Conservation (phyloP, 2,329 filamentous ascomycete genomes). For the Lachnellula arida region DNA sequence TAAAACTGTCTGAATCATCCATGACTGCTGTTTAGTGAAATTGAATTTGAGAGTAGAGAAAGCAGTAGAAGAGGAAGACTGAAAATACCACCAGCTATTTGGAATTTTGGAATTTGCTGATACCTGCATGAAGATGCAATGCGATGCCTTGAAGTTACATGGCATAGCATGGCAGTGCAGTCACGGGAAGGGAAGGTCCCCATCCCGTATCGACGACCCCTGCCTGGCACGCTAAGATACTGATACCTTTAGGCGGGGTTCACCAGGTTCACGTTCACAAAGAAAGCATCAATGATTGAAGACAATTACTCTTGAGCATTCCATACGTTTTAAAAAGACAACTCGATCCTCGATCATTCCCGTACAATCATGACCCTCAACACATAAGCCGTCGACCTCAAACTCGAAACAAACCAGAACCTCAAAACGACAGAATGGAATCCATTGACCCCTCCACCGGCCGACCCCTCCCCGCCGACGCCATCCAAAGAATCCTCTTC, state of each 20-base stretch:
- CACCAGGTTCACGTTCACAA: too few species aligned
- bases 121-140: too few species aligned
- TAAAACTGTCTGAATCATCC: conserved; percentile 2
- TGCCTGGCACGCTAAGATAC: neutral
- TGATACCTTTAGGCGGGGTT: neutral
- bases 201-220: neutral
- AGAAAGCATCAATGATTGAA: too few species aligned
- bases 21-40: neutral
- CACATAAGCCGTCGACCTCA: neutral
- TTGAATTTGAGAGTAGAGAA: neutral
- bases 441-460: conserved; percentile 66
- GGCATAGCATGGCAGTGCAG: too few species aligned
- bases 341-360: neutral
- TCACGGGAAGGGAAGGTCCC: too few species aligned
- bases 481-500: conserved; percentile 83
- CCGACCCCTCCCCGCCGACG: conserved; percentile 61
- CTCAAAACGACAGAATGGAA: conserved; percentile 22
- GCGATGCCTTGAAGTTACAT: too few species aligned
- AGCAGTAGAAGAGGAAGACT: neutral
- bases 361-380: neutral
- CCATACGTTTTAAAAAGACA: neutral
- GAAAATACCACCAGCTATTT: too few species aligned
- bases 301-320: neutral
- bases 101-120: too few species aligned
- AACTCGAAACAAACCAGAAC: neutral